Percentiles rank a stretch among this genome's conserved stretches.
phyloP scores from a whole-genome alignment of 2,329 filamentous ascomycete genomes.

The Biscogniauxia mediterranea region DNA sequence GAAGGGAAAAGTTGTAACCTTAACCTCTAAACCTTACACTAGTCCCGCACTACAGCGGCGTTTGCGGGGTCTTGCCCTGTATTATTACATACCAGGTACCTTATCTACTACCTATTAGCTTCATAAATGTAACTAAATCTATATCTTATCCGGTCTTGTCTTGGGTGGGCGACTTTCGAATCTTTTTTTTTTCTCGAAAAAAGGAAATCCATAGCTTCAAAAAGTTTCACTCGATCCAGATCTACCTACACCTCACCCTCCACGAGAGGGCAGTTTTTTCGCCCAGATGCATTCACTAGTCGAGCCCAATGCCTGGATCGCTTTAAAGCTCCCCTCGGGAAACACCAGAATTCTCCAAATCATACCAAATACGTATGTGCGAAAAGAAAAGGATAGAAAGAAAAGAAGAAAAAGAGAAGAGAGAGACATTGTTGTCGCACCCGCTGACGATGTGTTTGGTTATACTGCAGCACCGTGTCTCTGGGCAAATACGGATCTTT shows the following conservation, averaged over 20 bases:
- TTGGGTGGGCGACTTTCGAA: no score
- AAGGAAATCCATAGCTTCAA: neutral
- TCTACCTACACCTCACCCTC: neutral
- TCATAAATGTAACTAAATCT: no score
- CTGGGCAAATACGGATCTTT: constrained; percentile 93
- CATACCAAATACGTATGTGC: constrained; percentile 57
- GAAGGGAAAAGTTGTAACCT: no score
- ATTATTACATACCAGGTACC: no score
- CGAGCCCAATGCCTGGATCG: constrained; percentile 60
- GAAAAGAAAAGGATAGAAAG: neutral
- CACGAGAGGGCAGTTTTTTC: neutral
- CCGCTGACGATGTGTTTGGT: constrained; percentile 4
- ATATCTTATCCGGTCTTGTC: no score
- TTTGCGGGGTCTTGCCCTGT: no score
- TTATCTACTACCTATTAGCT: no score
- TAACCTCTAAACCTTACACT: no score
- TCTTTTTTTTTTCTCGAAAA: no score
- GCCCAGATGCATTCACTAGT: constrained; percentile 43
- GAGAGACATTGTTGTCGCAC: neutral
- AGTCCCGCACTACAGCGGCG: no score
- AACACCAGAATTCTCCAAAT: constrained; percentile 57
- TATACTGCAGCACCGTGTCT: constrained; percentile 67
- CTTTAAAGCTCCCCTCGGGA: constrained; percentile 58
- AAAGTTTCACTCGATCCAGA: neutral
- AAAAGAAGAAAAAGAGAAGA: no score